phyloP scores from a whole-genome alignment of 768 basidiomycete genomes.

The Gloeophyllum trabeum region DNA sequence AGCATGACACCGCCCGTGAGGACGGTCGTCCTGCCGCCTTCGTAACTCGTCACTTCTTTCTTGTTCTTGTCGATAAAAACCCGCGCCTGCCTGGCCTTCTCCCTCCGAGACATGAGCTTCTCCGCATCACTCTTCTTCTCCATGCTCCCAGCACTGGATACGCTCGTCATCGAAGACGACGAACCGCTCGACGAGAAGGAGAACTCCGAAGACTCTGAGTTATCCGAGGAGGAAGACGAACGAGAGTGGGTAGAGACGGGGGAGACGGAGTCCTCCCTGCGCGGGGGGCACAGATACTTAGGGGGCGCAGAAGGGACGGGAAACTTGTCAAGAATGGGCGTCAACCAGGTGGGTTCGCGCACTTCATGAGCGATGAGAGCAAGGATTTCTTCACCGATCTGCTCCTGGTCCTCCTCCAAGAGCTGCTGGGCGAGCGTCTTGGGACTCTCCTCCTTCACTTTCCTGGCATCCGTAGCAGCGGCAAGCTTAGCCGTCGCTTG shows the following conservation, averaged over 20 bases:
- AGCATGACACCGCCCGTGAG: constrained; percentile 86
- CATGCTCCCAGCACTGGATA: constrained; percentile 26
- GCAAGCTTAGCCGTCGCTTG: constrained; percentile 10
- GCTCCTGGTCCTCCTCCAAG: constrained; percentile 57
- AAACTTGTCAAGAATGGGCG: constrained; percentile 53
- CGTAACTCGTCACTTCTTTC: constrained; percentile 75
- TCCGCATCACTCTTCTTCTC: constrained; percentile 14
- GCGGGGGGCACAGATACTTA: constrained; percentile 6
- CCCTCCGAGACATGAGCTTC: constrained; percentile 50
- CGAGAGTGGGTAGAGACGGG: constrained; percentile 42
- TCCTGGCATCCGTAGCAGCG: constrained; percentile 7
- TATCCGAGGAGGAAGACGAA: constrained; percentile 52
- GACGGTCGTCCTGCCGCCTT: constrained; percentile 82
- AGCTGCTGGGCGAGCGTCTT: constrained; percentile 72
- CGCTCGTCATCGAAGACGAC: constrained; percentile 24
- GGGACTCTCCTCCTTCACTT: constrained; percentile 10
- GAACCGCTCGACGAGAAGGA: constrained; percentile 38
- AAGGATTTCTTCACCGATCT: constrained; percentile 67
- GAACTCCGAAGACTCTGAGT: constrained; percentile 62
- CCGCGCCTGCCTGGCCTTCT: constrained; percentile 54
- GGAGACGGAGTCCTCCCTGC: constrained; percentile 37
- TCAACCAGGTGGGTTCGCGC: constrained; percentile 55
- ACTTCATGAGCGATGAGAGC: constrained; percentile 65
- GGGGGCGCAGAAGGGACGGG: constrained; percentile 23
- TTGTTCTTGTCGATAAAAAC: constrained; percentile 68